phyloP scores from a whole-genome alignment of 2,329 filamentous ascomycete genomes.

The Exophiala dermatitidis region DNA sequence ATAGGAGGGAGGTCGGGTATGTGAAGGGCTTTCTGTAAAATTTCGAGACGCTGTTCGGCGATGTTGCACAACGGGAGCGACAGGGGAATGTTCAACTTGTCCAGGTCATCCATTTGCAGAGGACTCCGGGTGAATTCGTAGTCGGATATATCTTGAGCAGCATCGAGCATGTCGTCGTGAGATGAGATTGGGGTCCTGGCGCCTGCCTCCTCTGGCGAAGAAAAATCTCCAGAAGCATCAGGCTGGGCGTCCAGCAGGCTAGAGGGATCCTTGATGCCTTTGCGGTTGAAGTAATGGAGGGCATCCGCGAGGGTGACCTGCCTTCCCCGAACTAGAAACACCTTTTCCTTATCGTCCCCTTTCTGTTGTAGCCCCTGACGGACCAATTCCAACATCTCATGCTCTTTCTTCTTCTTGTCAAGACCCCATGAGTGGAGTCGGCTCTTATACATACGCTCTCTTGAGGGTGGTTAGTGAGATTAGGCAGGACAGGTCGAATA shows the following conservation, averaged over 20 bases:
- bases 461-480: conserved; percentile 8
- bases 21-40: conserved; percentile 18
- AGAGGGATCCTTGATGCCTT: conserved; percentile 28
- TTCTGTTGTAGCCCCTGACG: conserved; percentile 25
- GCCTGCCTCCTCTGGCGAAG: conserved; percentile 25
- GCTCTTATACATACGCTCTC: conserved; percentile 29
- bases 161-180: conserved; percentile 18
- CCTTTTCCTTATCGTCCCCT: conserved; percentile 26
- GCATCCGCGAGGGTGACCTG: conserved; percentile 27
- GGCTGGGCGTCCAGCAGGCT: conserved; percentile 20
- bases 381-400: conserved; percentile 28
- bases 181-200: conserved; percentile 23
- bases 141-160: conserved; percentile 13
- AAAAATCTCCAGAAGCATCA: conserved; percentile 16
- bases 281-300: conserved; percentile 27
- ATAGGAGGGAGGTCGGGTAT: conserved; percentile 22
- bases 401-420: conserved; percentile 28
- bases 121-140: conserved; percentile 19
- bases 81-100: conserved; percentile 9
- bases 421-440: conserved; percentile 25
- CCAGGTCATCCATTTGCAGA: conserved; percentile 9
- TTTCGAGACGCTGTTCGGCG: conserved; percentile 16
- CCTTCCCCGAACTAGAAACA: conserved; percentile 25
- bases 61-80: conserved; percentile 15
- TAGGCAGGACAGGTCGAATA: not conserved